Base-by-base conservation (phyloP, 2,329 filamentous ascomycete genomes). In the Fusarium mundagurra region DNA sequence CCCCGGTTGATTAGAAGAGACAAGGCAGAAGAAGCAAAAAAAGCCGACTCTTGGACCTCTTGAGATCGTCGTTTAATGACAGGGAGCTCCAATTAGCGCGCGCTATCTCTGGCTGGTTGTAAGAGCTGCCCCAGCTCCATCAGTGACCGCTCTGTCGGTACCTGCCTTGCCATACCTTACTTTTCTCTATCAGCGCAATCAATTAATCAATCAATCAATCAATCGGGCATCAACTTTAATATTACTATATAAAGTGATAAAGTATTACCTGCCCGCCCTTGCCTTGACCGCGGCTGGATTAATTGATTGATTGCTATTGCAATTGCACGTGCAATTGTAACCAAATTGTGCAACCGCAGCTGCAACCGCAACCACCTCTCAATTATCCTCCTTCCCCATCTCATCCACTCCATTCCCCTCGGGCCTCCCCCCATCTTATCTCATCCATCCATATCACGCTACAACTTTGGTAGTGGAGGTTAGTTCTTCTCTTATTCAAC, bases 71-170 rank as follows among this genome's bases (percentile, higher is more conserved):
- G 57, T 64, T 33, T 36, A 69, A 34, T 31, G 54, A 67, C 64
- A 72, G 64, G 62, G 58, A 68, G 67, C 71, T 68, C 53, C 44
- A 64, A 60, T 67, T 74, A 74, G 71, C 71, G 71, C 71, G 71
- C 71, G 71, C 71, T 69, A 74, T 68, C 44, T 65, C 54, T 64
- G n/a, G 44, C 48, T 58, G 24, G 44, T n/a, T 61, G 51, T 62
- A 57, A 54, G 61, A 62, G 55, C 71, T 44, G n/a, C n/a, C 33
- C 57, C 55, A 71, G 53, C 45, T 71, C 54, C 53, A 73, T 47
- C 61, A 48, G 70, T 61, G 70, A 61, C 72, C 72, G 57, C 47
- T 71, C 72, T 75, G 72, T 75, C 72, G 69, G 72, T 71, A 74
- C 66, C 57, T 55, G 11, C 54, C 33, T 24, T 47, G 17, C 54